phyloP scores from a whole-genome alignment of 2,329 filamentous ascomycete species.

The Phialocephala sp. region DNA sequence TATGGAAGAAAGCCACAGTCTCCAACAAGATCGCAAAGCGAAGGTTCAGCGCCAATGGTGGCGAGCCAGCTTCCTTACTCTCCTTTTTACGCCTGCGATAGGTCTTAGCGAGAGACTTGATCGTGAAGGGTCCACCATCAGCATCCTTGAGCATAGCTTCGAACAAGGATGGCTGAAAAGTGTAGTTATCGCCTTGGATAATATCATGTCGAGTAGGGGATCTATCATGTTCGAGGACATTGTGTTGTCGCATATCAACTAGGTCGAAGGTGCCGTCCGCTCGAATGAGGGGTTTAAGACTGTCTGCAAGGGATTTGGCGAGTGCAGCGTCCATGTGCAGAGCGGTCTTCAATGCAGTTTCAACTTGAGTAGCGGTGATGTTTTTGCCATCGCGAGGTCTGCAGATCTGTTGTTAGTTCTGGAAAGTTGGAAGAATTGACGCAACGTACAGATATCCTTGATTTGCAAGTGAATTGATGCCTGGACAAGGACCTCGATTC shows the following conservation, averaged over 20 bases:
- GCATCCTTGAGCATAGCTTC: constrained; percentile 24
- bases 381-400: constrained; percentile 32
- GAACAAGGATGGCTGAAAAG: constrained; percentile 25
- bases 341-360: constrained; percentile 13
- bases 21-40: constrained; percentile 26
- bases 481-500: constrained; percentile 28
- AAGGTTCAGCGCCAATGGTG: constrained; percentile 18
- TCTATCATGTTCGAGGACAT: constrained; percentile 26
- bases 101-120: constrained; percentile 23
- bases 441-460: constrained; percentile 26
- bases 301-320: constrained; percentile 12
- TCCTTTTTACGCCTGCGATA: constrained; percentile 24
- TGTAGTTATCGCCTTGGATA: constrained; percentile 26
- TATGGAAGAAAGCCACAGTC: constrained; percentile 23
- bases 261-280: constrained; percentile 29
- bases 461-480: constrained; percentile 27
- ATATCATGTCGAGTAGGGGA: constrained; percentile 26
- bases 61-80: constrained; percentile 23
- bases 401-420: not conserved
- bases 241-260: constrained; percentile 23
- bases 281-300: constrained; percentile 19
- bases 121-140: constrained; percentile 20
- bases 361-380: constrained; percentile 19
- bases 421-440: not conserved
- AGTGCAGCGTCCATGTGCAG: constrained; percentile 20